Evolutionary conservation across 768 basidiomycete species (phyloP), one percentile per base, ranked within the genome.

Genomic region (Termitomyces sp.): DNA sequence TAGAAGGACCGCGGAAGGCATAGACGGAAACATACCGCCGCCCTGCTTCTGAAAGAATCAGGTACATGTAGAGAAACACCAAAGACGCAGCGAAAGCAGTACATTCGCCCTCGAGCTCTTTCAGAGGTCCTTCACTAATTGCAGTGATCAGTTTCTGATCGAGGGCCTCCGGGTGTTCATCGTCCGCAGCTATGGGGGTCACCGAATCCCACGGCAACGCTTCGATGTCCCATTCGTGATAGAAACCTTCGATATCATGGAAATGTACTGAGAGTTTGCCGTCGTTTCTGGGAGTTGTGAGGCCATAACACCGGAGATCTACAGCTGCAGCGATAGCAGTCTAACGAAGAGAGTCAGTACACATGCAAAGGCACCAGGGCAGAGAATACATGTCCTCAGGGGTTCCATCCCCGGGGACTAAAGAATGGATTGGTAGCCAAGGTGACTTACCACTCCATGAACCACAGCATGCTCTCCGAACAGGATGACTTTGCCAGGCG

Each of bases 381-480:
- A 27, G 31, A 57, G 37, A 29, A 38, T 49, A 46, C 37, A 53
- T 48, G 51, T 40, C 34, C 35, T 53, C 51, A 57, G 58, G 54
- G 41, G 38, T 35, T 19, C 41, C 5, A 53, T 46, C 12, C 34
- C 54, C 37, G 23, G 43, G 47, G 25, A 43, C 31, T 42, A 21
- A 27, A 48, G 16, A 40, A 32, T 43, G 9, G 35, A 49, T 42
- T 35, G 43, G 17, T 16, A 58, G 41, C 5, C 47, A 53, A 64
- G 61, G 61, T 34, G 31, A 85, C 92, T 80, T 68, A 95, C 94
- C 50, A 94, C 89, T 53, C 97, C 97, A 69, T 98, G 89, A 19
- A 99, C 97, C 50, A 99, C 97, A 17, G 97, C 96, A 71, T 99
- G 97, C 73, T 99, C 97, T 47, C 97, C 97, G 63, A 98, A 99